A percentile compares a stretch with the other conserved stretches of the same genome.
phyloP scores from a whole-genome alignment of 1,139 yeast genomes.

The Blastobotrys persicus region DNA sequence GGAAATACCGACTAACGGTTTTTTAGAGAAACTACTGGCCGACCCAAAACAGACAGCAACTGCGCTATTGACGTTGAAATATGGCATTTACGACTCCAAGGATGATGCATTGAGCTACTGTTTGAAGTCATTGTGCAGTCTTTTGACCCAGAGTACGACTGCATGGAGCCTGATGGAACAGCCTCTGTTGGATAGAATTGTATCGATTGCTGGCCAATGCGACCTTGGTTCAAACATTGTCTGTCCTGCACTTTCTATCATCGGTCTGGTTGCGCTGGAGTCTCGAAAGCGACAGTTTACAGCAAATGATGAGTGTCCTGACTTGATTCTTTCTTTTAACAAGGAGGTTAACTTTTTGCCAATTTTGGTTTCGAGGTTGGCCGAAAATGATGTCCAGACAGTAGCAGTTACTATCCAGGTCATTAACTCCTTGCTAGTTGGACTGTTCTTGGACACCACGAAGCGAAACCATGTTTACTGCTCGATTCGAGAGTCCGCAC shows the following conservation, averaged over 20 bases:
- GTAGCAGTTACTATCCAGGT: slow-evolving; percentile 30
- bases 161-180: slow-evolving; percentile 34
- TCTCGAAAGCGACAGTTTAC: slow-evolving; percentile 19
- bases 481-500: slow-evolving; percentile 29
- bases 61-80: slow-evolving; percentile 32
- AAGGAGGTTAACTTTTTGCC: slow-evolving; percentile 24
- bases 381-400: slow-evolving; percentile 26
- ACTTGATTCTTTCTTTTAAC: slow-evolving; percentile 23
- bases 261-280: slow-evolving; percentile 30
- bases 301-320: slow-evolving; percentile 20
- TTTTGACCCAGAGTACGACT: slow-evolving; percentile 27
- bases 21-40: slow-evolving; percentile 28
- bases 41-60: slow-evolving; percentile 33
- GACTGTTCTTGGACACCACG: slow-evolving; percentile 26
- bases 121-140: slow-evolving; percentile 28
- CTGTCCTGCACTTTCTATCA: slow-evolving; percentile 32
- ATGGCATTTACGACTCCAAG: slow-evolving; percentile 32
- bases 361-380: slow-evolving; percentile 26
- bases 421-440: slow-evolving; percentile 27
- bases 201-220: slow-evolving; percentile 22
- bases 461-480: slow-evolving; percentile 24
- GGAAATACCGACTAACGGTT: no score
- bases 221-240: slow-evolving; percentile 27
- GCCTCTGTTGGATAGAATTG: slow-evolving; percentile 26
- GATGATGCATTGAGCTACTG: slow-evolving; percentile 28